These are phyloP conservation scores for Cladosporium colombiae DNA, from an alignment of 2,329 filamentous ascomycete genomes.

Conservation along the genomic window DNA sequence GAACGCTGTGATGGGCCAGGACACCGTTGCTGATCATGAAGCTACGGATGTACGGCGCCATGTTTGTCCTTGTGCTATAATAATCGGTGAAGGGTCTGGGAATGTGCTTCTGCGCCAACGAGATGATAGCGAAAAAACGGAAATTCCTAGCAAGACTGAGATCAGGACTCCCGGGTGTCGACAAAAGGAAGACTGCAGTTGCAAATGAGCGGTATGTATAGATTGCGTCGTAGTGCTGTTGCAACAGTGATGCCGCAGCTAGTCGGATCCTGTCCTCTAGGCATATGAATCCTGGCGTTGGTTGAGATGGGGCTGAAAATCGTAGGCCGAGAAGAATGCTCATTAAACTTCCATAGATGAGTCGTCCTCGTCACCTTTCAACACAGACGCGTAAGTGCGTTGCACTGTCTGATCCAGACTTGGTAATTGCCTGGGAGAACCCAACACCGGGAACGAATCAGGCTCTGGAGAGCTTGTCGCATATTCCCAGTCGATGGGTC, in stretches of 20 bases:
- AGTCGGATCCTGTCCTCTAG: not conserved
- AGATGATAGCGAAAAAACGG: not conserved
- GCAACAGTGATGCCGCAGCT: not conserved
- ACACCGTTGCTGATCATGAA: not conserved
- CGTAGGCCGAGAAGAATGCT: not conserved
- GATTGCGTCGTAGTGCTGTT: not conserved
- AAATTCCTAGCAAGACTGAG: not conserved
- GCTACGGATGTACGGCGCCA: not conserved
- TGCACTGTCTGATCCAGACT: not conserved
- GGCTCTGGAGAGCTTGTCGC: slow-evolving; percentile 26
- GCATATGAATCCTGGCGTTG: not conserved
- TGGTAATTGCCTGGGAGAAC: not conserved
- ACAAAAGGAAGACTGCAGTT: not conserved
- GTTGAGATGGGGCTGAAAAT: not conserved
- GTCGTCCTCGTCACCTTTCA: not conserved
- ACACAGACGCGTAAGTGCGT: slow-evolving; percentile 10
- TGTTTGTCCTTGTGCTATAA: not conserved
- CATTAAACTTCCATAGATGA: not conserved
- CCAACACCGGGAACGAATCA: not conserved
- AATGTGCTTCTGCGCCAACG: not conserved
- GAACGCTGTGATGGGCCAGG: not conserved
- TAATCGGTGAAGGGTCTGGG: not conserved
- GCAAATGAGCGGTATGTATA: not conserved
- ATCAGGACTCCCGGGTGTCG: not conserved
- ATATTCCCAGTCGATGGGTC: slow-evolving; percentile 8